Percentiles rank a stretch among this genome's conserved stretches.
These are phyloP conservation scores for Venturia pyrina DNA, from an alignment of 2,329 filamentous ascomycete species.

Conservation along the genomic window DNA sequence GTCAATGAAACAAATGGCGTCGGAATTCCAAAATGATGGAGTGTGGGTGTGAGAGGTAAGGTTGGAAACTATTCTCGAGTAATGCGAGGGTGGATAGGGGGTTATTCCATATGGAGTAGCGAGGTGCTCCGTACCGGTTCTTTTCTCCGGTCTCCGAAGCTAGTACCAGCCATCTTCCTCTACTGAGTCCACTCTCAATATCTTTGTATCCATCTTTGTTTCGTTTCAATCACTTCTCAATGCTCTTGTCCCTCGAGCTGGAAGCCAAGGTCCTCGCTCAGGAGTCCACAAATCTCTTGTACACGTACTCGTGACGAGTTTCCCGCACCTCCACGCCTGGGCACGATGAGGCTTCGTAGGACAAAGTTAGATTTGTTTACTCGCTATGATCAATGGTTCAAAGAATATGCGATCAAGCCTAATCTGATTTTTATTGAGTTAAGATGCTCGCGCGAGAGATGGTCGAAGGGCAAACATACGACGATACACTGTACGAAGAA, in stretches of 20 bases:
- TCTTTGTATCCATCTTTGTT: neutral
- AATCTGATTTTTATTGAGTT: neutral
- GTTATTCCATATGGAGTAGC: neutral
- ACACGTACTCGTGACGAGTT: neutral
- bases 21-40: neutral
- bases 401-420: neutral
- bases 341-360: neutral
- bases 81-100: neutral
- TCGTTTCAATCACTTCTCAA: neutral
- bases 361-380: neutral
- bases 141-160: neutral
- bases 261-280: neutral
- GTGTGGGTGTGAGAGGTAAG: neutral
- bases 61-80: constrained; percentile 2
- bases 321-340: neutral
- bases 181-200: neutral
- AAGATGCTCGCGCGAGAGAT: neutral
- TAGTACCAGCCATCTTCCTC: neutral
- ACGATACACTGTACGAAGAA: neutral
- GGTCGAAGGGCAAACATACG: neutral
- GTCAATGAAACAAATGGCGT: neutral
- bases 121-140: neutral
- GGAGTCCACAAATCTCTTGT: neutral
- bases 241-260: neutral
- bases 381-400: neutral